phyloP scores from a whole-genome alignment of 2,329 filamentous ascomycete genomes.

The Sporothrix curviconia region DNA sequence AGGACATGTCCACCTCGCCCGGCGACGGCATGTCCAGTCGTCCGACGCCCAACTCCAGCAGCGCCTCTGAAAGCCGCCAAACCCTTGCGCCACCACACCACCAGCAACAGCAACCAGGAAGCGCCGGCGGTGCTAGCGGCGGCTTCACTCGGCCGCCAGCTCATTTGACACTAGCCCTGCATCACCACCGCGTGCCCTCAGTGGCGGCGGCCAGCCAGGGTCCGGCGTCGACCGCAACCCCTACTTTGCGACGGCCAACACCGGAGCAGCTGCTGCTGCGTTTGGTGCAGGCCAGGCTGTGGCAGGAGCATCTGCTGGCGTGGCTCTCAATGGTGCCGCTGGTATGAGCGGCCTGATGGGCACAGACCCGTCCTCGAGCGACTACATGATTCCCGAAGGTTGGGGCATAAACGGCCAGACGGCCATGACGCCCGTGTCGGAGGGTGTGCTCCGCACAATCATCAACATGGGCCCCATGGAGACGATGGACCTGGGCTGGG shows the following conservation, averaged over 20 bases:
- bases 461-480: conserved; percentile 57
- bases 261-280: background rate
- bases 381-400: conserved; percentile 37
- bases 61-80: conserved; percentile 37
- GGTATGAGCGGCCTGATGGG: conserved; percentile 14
- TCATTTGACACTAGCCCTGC: conserved; percentile 50
- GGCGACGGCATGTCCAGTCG: conserved; percentile 45
- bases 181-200: conserved; percentile 25
- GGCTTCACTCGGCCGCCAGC: conserved; percentile 25
- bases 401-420: conserved; percentile 39
- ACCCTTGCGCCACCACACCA: conserved; percentile 19
- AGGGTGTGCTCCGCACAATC: conserved; percentile 50
- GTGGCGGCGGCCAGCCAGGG: conserved; percentile 9
- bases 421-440: conserved; percentile 49
- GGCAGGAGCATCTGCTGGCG: conserved; percentile 1
- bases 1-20: conserved; percentile 43
- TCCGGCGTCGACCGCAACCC: conserved; percentile 30
- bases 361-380: conserved; percentile 28
- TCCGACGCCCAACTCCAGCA: conserved; percentile 55
- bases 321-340: background rate
- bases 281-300: too few species aligned
- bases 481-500: conserved; percentile 50
- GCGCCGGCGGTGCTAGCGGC: too few species aligned
- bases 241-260: conserved; percentile 25
- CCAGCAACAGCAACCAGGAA: too few species aligned